Evolutionary conservation across 1,284 basidiomycete species (phyloP), one percentile per base, ranked within the genome.

Genomic region (Cystobasidiaceae sp.): DNA sequence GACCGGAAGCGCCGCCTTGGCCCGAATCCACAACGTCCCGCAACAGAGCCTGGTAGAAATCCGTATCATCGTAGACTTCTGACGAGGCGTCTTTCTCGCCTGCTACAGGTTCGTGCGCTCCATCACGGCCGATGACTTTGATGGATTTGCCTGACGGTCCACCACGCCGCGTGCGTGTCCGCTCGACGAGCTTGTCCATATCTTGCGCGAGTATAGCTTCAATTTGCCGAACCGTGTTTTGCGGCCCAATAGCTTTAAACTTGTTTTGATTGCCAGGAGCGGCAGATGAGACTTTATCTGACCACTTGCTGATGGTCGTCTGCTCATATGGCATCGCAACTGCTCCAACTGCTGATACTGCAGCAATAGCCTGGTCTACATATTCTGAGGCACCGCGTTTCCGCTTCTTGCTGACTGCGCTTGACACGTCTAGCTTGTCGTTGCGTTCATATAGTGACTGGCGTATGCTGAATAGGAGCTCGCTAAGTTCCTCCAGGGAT

Each of bases 221-320:
- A 45, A 91, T 82, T 59, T 89, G 79, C 70, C 85, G 81, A n/a
- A 86, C 82, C 7, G 84, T 82, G 66, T 81, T 84, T 76, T 83
- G 86, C 58, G 32, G 49, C 84, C 86, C 8, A 84, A 84, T 44
- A 85, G 85, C 15, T 34, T 73, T 73, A 48, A 96, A 80, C 68
- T 79, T 79, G 56, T 75, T 77, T 58, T 74, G 72, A 0, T 71
- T 67, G 13, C 72, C 70, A 7, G 76, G 68, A 30, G 75, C 72
- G 4, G 77, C 85, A 0, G 90, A 84, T 73, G 93, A 89, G 49
- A 96, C 88, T 79, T 96, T 97, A 34, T 86, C 82, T 6, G 89
- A 92, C 93, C 93, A 97, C 78, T 96, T 96, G 51, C 82, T 79
- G 19, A 97, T 81, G 1, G 89, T 90, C 63, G 85, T 84, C 41